Evolutionary conservation across 2,329 filamentous ascomycete genomes (phyloP), one percentile per base, ranked within the genome.

Genomic region (Aspergillus pseudoterreus): DNA sequence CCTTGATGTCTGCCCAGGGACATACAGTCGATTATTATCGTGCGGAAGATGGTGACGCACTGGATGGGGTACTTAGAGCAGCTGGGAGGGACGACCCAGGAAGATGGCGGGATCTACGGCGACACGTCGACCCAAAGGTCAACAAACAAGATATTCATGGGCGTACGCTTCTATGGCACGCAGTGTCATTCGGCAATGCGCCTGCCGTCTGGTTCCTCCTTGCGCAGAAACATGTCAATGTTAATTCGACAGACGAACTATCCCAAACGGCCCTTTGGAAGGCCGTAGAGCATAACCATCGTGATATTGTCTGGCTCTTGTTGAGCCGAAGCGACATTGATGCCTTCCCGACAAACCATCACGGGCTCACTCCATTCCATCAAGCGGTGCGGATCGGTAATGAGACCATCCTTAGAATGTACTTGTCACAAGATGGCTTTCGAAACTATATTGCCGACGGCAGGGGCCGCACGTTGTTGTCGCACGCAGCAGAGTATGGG

Each of bases 301-400:
- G 32, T 12, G 24, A 32, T 35, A 41, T 47, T n/a, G 21, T 42
- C n/a, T 47, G 45, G 45, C 36, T 47, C 14, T 22, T 47, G 15
- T 24, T 47, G 14, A 39, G 35, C 15, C 35, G 45, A 32, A 33
- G 36, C 19, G 45, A 47, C 5, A 27, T 32, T 4, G 14, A 24
- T 6, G 45, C 24, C 9, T 24, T 14, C 10, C 33, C 14, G 11
- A 47, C 14, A 10, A 35, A 42, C 11, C 21, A n/a, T 22, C 11
- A 12, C 33, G 33, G 33, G 4, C 33, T 35, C 33, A n/a, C n/a
- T 35, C 33, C 33, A 35, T 35, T 35, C 11, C 10, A 35, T 12
- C n/a, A 35, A 12, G 33, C 33, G 11, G 33, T 9, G n/a, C 11
- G 33, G n/a, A 12, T 5, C 11, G n/a, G 33, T 5, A 12, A 35